phyloP scores from a whole-genome alignment of 1,139 yeast species.

The Nakaseomyces sp. region DNA sequence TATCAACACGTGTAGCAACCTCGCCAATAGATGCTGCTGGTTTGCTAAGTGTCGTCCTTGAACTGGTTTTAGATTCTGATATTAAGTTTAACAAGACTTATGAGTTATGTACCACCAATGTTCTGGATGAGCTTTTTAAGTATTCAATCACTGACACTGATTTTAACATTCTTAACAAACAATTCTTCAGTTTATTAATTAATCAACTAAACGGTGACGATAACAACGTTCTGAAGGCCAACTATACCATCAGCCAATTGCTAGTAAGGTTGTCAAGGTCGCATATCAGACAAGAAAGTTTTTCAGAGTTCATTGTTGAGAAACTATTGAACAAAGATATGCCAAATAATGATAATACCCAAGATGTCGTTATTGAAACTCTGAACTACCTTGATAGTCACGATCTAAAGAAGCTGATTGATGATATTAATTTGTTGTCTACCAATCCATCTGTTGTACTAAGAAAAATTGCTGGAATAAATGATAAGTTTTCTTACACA shows the following conservation, averaged over 20 bases:
- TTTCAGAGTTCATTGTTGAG: background rate
- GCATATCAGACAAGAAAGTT: background rate
- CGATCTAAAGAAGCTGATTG: background rate
- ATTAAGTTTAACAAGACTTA: constrained; percentile 13
- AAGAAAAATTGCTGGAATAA: background rate
- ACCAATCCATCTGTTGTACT: background rate
- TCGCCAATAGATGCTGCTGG: constrained; percentile 44
- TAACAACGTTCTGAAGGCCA: background rate
- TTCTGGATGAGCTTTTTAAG: constrained; percentile 6
- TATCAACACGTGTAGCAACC: constrained; percentile 17
- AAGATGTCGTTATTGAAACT: background rate
- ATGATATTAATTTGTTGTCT: background rate
- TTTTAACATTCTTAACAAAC: background rate
- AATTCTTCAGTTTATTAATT: background rate
- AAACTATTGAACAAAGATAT: background rate
- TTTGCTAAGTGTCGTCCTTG: constrained; percentile 34
- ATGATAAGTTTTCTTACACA: background rate
- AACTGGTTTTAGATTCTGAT: constrained; percentile 25
- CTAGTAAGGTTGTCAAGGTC: background rate
- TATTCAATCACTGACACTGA: background rate
- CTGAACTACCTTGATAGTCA: background rate
- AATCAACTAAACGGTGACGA: background rate
- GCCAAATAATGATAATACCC: background rate
- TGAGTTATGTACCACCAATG: constrained; percentile 7
- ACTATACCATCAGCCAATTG: background rate